Percentiles rank a stretch among this genome's conserved stretches.
These are phyloP conservation scores for Triticum timopheevii DNA, from an alignment of 176 grass and related monocot genomes.

Conservation along the genomic window DNA sequence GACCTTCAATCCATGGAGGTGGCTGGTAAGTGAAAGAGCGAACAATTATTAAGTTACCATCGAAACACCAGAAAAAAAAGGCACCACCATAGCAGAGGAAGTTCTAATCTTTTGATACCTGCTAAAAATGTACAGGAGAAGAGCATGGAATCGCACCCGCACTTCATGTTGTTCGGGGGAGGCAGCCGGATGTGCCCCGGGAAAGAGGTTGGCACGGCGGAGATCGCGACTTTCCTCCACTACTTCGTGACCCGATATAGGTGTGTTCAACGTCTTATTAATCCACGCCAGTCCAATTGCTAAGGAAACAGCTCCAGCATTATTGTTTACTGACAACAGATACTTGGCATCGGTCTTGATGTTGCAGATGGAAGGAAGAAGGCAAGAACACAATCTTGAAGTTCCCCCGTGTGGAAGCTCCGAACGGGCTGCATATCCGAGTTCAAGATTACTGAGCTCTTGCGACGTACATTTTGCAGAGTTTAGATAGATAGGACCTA, in stretches of 20 bases:
- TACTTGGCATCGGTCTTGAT: background rate
- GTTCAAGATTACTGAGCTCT: constrained; percentile 56
- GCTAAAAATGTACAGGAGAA: constrained; percentile 49
- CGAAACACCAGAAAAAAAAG: background rate
- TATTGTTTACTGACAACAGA: constrained; percentile 1
- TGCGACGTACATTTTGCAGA: constrained; percentile 32
- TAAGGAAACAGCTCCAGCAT: background rate
- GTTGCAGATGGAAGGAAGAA: constrained; percentile 91
- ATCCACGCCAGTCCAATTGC: background rate
- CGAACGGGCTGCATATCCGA: constrained; percentile 80
- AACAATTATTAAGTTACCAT: background rate
- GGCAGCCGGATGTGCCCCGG: constrained; percentile 82
- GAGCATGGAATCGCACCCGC: constrained; percentile 74
- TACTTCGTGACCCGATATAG: constrained; percentile 88
- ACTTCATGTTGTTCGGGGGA: constrained; percentile 97
- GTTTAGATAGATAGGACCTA: constrained; percentile 26
- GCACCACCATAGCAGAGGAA: background rate
- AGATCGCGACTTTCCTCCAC: constrained; percentile 91
- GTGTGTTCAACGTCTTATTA: constrained; percentile 30
- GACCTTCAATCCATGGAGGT: constrained; percentile 96
- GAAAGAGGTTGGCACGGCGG: constrained; percentile 79
- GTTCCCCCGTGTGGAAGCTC: constrained; percentile 91
- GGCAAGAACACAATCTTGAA: constrained; percentile 71
- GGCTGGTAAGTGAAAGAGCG: constrained; percentile 64
- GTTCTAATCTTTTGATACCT: constrained; percentile 7